phyloP scores from a whole-genome alignment of 2,329 filamentous ascomycete species.

The Esteya vermicola region DNA sequence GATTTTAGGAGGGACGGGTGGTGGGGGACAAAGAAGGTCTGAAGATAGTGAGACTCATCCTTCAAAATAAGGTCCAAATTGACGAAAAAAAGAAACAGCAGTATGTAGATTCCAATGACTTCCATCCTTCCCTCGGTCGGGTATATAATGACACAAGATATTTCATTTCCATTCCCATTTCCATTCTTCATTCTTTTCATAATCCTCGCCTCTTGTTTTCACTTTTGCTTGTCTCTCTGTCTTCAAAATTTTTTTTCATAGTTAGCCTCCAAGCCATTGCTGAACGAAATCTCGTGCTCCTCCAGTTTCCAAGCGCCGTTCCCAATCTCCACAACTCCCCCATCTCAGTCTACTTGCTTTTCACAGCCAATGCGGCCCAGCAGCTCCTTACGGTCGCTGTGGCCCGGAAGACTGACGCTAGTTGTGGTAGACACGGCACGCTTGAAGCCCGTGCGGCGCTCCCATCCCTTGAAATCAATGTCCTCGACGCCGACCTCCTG shows the following conservation, averaged over 20 bases:
- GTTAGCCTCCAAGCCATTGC: too few relatives aligned
- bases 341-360: conserved; percentile 55
- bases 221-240: too few relatives aligned
- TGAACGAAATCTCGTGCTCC: too few relatives aligned
- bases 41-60: not conserved
- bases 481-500: conserved; percentile 64
- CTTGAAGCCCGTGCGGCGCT: conserved; percentile 39
- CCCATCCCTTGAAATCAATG: conserved; percentile 52
- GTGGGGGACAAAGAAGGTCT: not conserved
- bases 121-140: not conserved
- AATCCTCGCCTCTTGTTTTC: not conserved
- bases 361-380: conserved; percentile 73
- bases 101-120: conserved; percentile 1
- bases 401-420: conserved; percentile 52
- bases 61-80: not conserved
- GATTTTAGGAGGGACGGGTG: too few relatives aligned
- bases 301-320: too few relatives aligned
- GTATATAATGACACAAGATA: not conserved
- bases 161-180: not conserved
- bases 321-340: too few relatives aligned
- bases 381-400: conserved; percentile 67
- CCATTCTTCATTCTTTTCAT: not conserved
- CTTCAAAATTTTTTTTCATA: too few relatives aligned
- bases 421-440: conserved; percentile 36
- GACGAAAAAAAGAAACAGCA: not conserved